A percentile compares a stretch with the other conserved stretches of the same genome.
Evolutionary conservation across 2,329 filamentous ascomycete genomes (phyloP).

Genomic region (Aspergillus fischeri): DNA sequence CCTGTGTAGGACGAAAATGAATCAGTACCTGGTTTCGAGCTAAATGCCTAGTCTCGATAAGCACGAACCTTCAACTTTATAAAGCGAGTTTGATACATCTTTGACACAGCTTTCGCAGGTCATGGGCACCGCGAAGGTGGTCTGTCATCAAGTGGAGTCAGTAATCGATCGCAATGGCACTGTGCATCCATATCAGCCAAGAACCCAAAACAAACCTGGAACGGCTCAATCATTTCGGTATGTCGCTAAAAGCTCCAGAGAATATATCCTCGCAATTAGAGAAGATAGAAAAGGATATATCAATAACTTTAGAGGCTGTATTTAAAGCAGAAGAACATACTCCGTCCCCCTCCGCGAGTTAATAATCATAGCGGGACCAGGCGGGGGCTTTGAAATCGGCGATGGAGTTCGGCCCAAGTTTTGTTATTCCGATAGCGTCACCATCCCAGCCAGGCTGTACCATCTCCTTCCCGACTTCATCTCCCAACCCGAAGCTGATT

Average conservation of each 20-base stretch:
- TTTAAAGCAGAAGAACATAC: constrained; percentile 7
- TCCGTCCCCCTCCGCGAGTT: not conserved
- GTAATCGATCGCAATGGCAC: constrained; percentile 1
- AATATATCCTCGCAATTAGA: not conserved
- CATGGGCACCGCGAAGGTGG: constrained; percentile 90
- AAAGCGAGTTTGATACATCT: constrained; percentile 74
- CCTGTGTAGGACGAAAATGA: constrained; percentile 44
- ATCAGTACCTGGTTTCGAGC: not conserved
- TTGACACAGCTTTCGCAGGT: constrained; percentile 87
- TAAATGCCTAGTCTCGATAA: not conserved
- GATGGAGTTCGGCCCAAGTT: constrained; percentile 23
- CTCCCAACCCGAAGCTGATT: constrained; percentile 15
- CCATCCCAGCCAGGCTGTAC: constrained; percentile 11
- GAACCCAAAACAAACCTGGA: constrained; percentile 36
- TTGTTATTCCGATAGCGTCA: constrained; percentile 24
- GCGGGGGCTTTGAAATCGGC: constrained; percentile 32
- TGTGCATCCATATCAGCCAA: not conserved
- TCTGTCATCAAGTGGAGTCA: constrained; percentile 50
- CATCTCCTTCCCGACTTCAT: not conserved
- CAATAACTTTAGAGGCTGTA: not conserved
- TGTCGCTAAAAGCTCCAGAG: not conserved
- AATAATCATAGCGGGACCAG: constrained; percentile 14
- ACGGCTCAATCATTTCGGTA: constrained; percentile 40
- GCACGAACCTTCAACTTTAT: constrained; percentile 61
- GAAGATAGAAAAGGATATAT: not conserved